Conservation (phyloP, 208 protist genomes). For the Crithidia acanthocephali region DNA sequence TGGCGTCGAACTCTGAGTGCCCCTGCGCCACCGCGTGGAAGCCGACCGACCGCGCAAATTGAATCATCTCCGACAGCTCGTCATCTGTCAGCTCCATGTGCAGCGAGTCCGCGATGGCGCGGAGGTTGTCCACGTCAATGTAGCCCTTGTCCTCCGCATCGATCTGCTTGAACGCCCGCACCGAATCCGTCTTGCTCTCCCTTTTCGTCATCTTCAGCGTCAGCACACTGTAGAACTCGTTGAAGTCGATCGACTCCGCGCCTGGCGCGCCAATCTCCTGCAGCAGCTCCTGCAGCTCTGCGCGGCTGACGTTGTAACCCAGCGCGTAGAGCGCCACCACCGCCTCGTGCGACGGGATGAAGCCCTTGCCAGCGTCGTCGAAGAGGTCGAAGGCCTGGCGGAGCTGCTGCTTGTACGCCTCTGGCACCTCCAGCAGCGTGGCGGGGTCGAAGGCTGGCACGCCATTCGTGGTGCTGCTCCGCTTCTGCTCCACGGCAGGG, state of each 20-base stretch:
- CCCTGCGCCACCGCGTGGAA: constrained; percentile 28
- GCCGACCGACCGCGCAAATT: constrained; percentile 87
- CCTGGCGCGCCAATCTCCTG: constrained; percentile 64
- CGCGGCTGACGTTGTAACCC: constrained; percentile 94
- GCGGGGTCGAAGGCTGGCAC: constrained; percentile 33
- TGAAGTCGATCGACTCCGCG: constrained; percentile 88
- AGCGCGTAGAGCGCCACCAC: constrained; percentile 94
- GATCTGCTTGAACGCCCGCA: constrained; percentile 94
- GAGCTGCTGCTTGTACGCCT: constrained; percentile 88
- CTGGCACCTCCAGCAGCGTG: constrained; percentile 61
- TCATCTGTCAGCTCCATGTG: constrained; percentile 96
- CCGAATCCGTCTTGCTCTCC: constrained; percentile 84
- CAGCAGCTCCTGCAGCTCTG: constrained; percentile 87
- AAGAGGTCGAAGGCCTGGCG: constrained; percentile 97
- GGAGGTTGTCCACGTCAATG: constrained; percentile 96
- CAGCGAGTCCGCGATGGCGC: constrained; percentile 89
- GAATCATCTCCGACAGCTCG: constrained; percentile 97
- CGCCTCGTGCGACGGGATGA: constrained; percentile 86
- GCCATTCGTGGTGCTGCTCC: constrained; percentile 13
- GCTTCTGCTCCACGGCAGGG: constrained; percentile 10
- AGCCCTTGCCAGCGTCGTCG: constrained; percentile 92
- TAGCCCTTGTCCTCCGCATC: constrained; percentile 92
- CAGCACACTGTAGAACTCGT: constrained; percentile 90
- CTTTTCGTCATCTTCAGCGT: constrained; percentile 80
- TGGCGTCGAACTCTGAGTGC: constrained; percentile 62